Conservation (phyloP, 1,139 yeast species). For the Nematodospora anomalae region DNA sequence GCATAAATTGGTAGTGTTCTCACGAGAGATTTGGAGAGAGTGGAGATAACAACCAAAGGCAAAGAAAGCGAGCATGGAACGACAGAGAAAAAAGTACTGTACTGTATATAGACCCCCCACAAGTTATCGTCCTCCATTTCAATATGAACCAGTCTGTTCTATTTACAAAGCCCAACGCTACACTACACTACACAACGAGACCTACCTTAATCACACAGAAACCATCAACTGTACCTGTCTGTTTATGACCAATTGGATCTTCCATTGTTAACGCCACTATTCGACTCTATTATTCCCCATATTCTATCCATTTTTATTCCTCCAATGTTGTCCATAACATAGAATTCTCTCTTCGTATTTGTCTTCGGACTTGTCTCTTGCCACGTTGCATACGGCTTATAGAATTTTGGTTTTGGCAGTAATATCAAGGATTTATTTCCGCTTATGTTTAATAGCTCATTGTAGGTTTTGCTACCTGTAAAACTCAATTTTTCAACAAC, state of each 20-base stretch:
- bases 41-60: too few species aligned
- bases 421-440: constrained; percentile 44
- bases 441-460: constrained; percentile 54
- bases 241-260: constrained; percentile 35
- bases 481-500: constrained; percentile 67
- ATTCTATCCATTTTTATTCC: constrained; percentile 81
- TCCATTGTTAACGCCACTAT: constrained; percentile 68
- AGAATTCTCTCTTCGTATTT: constrained; percentile 42
- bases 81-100: too few species aligned
- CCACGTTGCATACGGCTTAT: constrained; percentile 65
- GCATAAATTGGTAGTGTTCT: too few species aligned
- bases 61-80: too few species aligned
- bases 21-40: too few species aligned
- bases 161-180: too few species aligned
- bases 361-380: constrained; percentile 41
- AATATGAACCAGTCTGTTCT: too few species aligned
- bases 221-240: too few species aligned
- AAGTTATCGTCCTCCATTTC: too few species aligned
- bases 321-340: constrained; percentile 72
- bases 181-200: too few species aligned
- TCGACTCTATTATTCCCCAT: constrained; percentile 75
- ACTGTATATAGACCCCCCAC: too few species aligned
- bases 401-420: constrained; percentile 26
- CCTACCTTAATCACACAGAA: too few species aligned
- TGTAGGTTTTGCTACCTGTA: constrained; percentile 67